These are phyloP conservation scores for Fistulina hepatica DNA, from an alignment of 1,284 basidiomycete species.

Conservation along the genomic window DNA sequence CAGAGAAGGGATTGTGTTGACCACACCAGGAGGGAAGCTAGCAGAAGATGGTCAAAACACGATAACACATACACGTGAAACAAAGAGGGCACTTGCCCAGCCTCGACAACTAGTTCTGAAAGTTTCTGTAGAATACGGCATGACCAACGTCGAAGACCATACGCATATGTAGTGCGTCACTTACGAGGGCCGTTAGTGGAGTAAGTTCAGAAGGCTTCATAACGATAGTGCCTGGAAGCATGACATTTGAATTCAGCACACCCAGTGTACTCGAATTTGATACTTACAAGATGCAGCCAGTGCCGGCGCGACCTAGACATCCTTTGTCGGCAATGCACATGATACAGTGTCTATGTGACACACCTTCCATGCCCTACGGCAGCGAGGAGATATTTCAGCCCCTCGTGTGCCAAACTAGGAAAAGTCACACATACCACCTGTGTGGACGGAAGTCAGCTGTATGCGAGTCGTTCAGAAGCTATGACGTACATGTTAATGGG, in stretches of 20 bases:
- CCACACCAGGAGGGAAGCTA: slow-evolving; percentile 87
- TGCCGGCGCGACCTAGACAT: slow-evolving; percentile 82
- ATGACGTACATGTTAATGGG: slow-evolving; percentile 82
- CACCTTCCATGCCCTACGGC: slow-evolving; percentile 77
- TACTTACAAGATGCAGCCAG: slow-evolving; percentile 80
- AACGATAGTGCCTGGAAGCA: no score
- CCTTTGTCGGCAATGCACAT: no score
- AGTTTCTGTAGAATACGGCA: slow-evolving; percentile 44
- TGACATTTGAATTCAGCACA: no score
- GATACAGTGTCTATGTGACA: no score
- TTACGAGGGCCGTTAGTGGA: slow-evolving; percentile 77
- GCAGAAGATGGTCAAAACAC: slow-evolving; percentile 12
- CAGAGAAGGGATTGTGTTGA: slow-evolving; percentile 80
- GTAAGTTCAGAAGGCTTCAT: slow-evolving; percentile 92
- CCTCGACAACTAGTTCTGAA: slow-evolving; percentile 68
- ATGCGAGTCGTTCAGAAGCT: no score
- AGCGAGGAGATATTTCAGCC: not conserved
- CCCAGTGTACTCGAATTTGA: no score
- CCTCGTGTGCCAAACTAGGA: slow-evolving; percentile 2
- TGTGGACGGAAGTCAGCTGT: not conserved
- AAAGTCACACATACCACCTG: not conserved
- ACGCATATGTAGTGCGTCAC: slow-evolving; percentile 15
- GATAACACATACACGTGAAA: slow-evolving; percentile 7
- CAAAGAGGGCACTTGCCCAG: slow-evolving; percentile 41
- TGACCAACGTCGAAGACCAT: slow-evolving; percentile 1